Evolutionary conservation across 2,329 filamentous ascomycete genomes (phyloP).

Genomic region (Graphilbum fragrans): DNA sequence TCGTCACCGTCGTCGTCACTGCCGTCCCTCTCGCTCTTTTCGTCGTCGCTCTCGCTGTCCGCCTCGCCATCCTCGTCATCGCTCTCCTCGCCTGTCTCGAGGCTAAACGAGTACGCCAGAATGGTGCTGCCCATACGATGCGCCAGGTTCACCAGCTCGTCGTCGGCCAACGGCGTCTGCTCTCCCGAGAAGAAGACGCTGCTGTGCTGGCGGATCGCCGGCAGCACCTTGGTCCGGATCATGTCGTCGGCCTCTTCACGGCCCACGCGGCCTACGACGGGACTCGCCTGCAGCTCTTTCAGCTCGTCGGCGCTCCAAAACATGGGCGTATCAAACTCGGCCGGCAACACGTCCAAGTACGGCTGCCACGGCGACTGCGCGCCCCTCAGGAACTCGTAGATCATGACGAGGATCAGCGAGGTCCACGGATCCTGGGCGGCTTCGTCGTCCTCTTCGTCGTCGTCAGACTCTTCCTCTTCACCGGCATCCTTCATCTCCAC

Average conservation of each 20-base stretch:
- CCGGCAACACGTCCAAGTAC: constrained; percentile 66
- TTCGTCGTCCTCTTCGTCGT: constrained; percentile 25
- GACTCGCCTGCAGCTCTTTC: constrained; percentile 60
- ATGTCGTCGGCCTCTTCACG: constrained; percentile 57
- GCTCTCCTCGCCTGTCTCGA: constrained; percentile 49
- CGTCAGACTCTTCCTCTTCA: constrained; percentile 23
- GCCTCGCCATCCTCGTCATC: constrained; percentile 14
- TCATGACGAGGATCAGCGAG: constrained; percentile 61
- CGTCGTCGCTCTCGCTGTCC: constrained; percentile 29
- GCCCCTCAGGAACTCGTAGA: constrained; percentile 58
- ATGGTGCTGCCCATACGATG: constrained; percentile 80
- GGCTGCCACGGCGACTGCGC: constrained; percentile 57
- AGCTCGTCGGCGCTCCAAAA: constrained; percentile 71
- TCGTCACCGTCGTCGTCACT: constrained; percentile 29
- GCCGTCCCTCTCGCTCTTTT: constrained; percentile 27
- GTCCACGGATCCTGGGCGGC: constrained; percentile 33
- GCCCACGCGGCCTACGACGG: constrained; percentile 66
- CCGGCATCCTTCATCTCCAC: constrained; percentile 25
- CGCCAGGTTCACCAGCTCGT: constrained; percentile 38
- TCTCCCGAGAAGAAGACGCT: constrained; percentile 30
- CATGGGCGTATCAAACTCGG: constrained; percentile 72
- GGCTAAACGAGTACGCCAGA: constrained; percentile 75
- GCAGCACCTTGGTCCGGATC: constrained; percentile 46
- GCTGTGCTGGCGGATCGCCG: constrained; percentile 32
- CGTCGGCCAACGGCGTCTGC: constrained; percentile 23